A percentile compares a stretch with the other conserved stretches of the same genome.
Evolutionary conservation across 371 early-diverging fungal species (phyloP).

Genomic region (Polyrhizophydium stewartii): DNA sequence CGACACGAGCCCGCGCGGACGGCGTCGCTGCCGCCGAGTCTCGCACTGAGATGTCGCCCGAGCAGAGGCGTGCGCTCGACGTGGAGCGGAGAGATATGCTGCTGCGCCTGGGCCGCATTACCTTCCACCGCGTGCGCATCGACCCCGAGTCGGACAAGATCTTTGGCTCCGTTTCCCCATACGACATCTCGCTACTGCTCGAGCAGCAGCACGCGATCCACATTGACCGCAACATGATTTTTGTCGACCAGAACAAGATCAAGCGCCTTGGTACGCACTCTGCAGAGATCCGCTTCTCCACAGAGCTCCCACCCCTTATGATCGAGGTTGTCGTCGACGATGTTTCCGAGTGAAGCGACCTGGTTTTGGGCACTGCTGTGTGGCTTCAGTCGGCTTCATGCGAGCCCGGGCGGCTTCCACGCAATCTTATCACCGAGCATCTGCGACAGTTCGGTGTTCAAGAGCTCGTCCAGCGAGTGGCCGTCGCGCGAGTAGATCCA

Average conservation of each 20-base stretch:
- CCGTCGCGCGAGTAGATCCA: slow-evolving; percentile 78
- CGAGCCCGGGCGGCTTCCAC: neutral
- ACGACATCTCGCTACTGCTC: slow-evolving; percentile 24
- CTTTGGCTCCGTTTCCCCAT: slow-evolving; percentile 40
- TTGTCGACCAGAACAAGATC: slow-evolving; percentile 18
- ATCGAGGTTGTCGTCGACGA: slow-evolving; percentile 1
- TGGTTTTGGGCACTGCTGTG: too few species aligned
- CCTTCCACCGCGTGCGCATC: slow-evolving; percentile 31
- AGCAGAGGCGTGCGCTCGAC: neutral
- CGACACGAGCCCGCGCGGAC: neutral
- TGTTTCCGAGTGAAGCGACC: neutral
- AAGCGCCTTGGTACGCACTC: slow-evolving; percentile 28
- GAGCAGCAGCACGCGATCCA: slow-evolving; percentile 13
- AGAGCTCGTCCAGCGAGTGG: slow-evolving; percentile 60
- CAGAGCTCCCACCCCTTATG: neutral
- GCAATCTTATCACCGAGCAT: neutral
- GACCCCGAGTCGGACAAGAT: slow-evolving; percentile 19
- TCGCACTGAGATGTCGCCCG: neutral
- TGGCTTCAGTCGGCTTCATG: too few species aligned
- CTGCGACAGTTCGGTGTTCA: slow-evolving; percentile 61
- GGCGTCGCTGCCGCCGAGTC: neutral
- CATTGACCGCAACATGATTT: slow-evolving; percentile 11
- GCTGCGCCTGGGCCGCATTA: slow-evolving; percentile 2
- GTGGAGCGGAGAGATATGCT: neutral
- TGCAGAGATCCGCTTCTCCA: slow-evolving; percentile 10